Evolutionary conservation across 441 rosid species (phyloP).

Genomic region (Gossypium laxum): DNA sequence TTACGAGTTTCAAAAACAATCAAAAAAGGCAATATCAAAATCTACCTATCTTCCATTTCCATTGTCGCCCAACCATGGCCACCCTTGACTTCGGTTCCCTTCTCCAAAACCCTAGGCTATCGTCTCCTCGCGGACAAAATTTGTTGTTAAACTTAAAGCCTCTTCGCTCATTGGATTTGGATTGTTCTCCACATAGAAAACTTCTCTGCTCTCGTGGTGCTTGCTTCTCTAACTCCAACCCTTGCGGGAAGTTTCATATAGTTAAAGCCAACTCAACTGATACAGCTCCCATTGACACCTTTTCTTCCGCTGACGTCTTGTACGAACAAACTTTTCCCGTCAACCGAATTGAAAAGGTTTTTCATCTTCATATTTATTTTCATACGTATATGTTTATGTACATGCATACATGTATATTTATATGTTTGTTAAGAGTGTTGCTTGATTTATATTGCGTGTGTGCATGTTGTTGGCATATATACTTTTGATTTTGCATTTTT

Average conservation of each 20-base stretch:
- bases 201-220: neutral
- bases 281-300: constrained; percentile 34
- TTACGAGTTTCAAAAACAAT: neutral
- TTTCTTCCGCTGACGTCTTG: constrained; percentile 31
- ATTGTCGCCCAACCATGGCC: neutral
- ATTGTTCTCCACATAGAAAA: neutral
- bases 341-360: constrained; percentile 49
- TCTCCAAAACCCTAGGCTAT: constrained; percentile 1
- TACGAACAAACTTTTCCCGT: constrained; percentile 54
- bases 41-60: neutral
- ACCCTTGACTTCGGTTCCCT: constrained; percentile 1
- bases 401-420: neutral
- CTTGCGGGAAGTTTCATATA: constrained; percentile 12
- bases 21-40: neutral
- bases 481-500: neutral
- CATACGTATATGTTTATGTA: no score
- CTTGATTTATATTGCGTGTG: neutral
- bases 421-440: neutral
- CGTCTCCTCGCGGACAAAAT: neutral
- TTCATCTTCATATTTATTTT: neutral
- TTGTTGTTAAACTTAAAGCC: neutral
- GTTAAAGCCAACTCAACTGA: constrained; percentile 40
- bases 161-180: neutral
- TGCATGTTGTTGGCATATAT: neutral
- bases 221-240: constrained; percentile 19